Percentiles rank a stretch among this genome's conserved stretches.
Conservation (phyloP, 2,329 filamentous ascomycete species). For the Lecanicillium sp. region DNA sequence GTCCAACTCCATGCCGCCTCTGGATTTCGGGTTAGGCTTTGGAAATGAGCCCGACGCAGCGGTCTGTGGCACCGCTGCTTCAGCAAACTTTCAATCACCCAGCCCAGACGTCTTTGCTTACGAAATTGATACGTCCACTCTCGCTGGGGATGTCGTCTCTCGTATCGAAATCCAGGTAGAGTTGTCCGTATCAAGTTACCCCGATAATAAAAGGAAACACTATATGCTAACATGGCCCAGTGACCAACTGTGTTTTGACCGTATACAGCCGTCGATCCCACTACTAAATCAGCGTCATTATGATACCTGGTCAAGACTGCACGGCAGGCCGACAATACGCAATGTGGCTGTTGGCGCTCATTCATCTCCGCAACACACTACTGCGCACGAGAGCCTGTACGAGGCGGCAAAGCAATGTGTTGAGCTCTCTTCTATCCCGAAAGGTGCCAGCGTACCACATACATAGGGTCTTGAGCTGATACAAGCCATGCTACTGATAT, state of each 20-base stretch:
- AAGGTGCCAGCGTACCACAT: neutral
- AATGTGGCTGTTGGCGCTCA: constrained; percentile 32
- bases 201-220: neutral
- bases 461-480: constrained; percentile 23
- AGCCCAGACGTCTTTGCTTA: neutral
- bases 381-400: constrained; percentile 14
- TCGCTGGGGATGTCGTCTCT: neutral
- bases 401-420: constrained; percentile 12
- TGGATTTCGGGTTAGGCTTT: neutral
- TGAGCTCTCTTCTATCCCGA: constrained; percentile 8
- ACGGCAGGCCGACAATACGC: constrained; percentile 27
- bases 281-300: constrained; percentile 18
- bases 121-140: neutral
- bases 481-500: constrained; percentile 32
- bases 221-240: constrained; percentile 5
- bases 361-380: constrained; percentile 26
- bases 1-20: neutral
- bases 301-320: constrained; percentile 12
- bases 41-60: neutral
- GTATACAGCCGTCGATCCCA: constrained; percentile 17
- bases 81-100: too few relatives aligned
- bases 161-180: constrained; percentile 12
- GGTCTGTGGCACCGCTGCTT: neutral
- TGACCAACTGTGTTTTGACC: constrained; percentile 19
- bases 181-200: constrained; percentile 13